phyloP scores from a whole-genome alignment of 352 stramenopile genomes.

The Elongisporangium anandrum region DNA sequence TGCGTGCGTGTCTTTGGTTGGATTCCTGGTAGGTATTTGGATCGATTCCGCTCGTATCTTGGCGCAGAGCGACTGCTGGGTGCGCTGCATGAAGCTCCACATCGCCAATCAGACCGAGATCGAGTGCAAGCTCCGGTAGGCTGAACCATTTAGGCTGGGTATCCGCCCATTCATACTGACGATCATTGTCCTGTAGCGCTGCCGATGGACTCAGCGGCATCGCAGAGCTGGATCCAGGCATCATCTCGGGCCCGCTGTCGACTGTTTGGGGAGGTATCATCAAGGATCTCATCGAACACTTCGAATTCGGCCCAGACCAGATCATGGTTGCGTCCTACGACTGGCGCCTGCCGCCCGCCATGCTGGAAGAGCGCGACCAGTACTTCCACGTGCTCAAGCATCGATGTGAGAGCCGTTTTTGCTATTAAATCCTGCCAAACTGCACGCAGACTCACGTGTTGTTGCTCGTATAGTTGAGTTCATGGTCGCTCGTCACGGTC shows the following conservation, averaged over 20 bases:
- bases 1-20: not conserved
- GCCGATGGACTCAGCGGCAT: constrained; percentile 54
- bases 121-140: constrained; percentile 71
- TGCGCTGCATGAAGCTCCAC: constrained; percentile 72
- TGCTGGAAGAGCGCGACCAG: constrained; percentile 66
- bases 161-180: too few relatives aligned
- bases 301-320: constrained; percentile 59
- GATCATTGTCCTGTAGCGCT: constrained; percentile 20
- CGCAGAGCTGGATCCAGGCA: constrained; percentile 65
- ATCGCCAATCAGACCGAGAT: constrained; percentile 62
- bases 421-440: not conserved
- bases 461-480: constrained; percentile 46
- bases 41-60: constrained; percentile 68
- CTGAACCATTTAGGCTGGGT: too few relatives aligned
- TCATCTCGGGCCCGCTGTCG: constrained; percentile 70
- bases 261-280: constrained; percentile 70
- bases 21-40: constrained; percentile 40
- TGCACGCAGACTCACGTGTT: constrained; percentile 1
- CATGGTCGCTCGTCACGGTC: constrained; percentile 43
- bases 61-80: constrained; percentile 72
- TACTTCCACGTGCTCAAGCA: constrained; percentile 71
- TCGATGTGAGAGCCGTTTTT: constrained; percentile 21
- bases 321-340: constrained; percentile 76
- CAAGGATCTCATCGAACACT: constrained; percentile 63
- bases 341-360: constrained; percentile 71